Conservation (phyloP, 331 rosid species). For the Cydonia oblonga region DNA sequence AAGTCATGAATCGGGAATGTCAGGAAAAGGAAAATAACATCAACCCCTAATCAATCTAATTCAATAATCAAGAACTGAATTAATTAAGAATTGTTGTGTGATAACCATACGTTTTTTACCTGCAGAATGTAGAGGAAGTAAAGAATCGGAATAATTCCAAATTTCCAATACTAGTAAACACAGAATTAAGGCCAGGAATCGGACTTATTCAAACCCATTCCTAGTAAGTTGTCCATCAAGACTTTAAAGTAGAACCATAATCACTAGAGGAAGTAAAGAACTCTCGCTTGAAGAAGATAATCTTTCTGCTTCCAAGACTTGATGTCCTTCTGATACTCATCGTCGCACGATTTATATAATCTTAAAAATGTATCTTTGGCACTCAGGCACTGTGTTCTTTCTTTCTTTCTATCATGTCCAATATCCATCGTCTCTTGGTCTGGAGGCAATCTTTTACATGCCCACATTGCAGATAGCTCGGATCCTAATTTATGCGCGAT, state of each 20-base stretch:
- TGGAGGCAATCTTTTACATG: not conserved
- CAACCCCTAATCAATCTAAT: too few species aligned
- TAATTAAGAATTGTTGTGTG: too few species aligned
- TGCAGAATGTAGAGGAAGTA: too few species aligned
- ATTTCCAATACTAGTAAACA: too few species aligned
- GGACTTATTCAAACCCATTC: too few species aligned
- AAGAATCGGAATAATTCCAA: too few species aligned
- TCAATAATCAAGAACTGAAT: too few species aligned
- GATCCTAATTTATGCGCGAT: conserved; percentile 6
- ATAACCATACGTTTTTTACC: too few species aligned
- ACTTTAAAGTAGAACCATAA: not conserved
- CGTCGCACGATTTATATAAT: conserved; percentile 10
- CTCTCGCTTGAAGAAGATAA: not conserved
- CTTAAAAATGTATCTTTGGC: conserved; percentile 6
- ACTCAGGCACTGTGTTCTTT: not conserved
- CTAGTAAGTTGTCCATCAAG: not conserved
- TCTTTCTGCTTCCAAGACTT: conserved; percentile 1
- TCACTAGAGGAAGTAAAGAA: not conserved
- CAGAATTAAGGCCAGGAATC: too few species aligned
- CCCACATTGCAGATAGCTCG: conserved; percentile 3
- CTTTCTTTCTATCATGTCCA: not conserved
- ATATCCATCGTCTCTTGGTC: not conserved
- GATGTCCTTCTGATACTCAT: conserved; percentile 13
- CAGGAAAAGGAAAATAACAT: too few species aligned
- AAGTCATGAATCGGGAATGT: too few species aligned